These are phyloP conservation scores for Xylaria sp. DNA, from an alignment of 2,329 filamentous ascomycete species.

Conservation along the genomic window DNA sequence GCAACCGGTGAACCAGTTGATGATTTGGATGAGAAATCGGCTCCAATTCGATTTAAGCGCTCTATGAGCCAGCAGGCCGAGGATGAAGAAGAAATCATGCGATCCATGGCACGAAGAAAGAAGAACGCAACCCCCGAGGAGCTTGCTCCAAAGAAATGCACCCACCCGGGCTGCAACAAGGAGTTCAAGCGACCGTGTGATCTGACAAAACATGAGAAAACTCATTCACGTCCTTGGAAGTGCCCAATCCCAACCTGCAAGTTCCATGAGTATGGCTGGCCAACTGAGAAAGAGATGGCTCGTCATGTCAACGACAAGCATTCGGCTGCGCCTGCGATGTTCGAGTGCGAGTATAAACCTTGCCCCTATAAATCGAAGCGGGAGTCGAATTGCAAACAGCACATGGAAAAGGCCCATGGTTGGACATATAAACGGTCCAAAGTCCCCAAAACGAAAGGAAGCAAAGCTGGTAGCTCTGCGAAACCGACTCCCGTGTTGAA, in stretches of 20 bases:
- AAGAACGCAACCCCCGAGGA: slow-evolving; percentile 89
- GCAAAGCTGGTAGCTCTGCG: slow-evolving; percentile 53
- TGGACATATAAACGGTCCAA: slow-evolving; percentile 93
- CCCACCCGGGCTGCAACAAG: slow-evolving; percentile 78
- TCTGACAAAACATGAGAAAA: slow-evolving; percentile 97
- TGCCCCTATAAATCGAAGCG: slow-evolving; percentile 96
- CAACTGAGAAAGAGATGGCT: slow-evolving; percentile 96
- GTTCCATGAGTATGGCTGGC: slow-evolving; percentile 89
- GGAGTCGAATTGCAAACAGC: slow-evolving; percentile 96
- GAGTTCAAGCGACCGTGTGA: slow-evolving; percentile 98
- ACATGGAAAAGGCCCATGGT: slow-evolving; percentile 96
- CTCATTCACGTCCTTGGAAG: slow-evolving; percentile 95
- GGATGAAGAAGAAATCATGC: slow-evolving; percentile 81
- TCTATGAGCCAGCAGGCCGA: slow-evolving; percentile 72
- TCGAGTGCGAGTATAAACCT: slow-evolving; percentile 79
- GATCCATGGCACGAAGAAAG: slow-evolving; percentile 94
- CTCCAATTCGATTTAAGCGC: slow-evolving; percentile 64
- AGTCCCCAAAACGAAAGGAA: slow-evolving; percentile 71
- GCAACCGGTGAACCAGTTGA: slow-evolving; percentile 71
- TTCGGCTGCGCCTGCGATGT: slow-evolving; percentile 77
- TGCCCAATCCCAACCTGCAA: slow-evolving; percentile 84
- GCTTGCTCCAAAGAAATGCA: slow-evolving; percentile 78
- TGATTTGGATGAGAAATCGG: slow-evolving; percentile 54
- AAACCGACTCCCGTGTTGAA: slow-evolving; percentile 65
- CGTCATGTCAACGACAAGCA: slow-evolving; percentile 98